These are phyloP conservation scores for Arabidopsis suecica DNA, from an alignment of 345 rosid species.

Conservation along the genomic window DNA sequence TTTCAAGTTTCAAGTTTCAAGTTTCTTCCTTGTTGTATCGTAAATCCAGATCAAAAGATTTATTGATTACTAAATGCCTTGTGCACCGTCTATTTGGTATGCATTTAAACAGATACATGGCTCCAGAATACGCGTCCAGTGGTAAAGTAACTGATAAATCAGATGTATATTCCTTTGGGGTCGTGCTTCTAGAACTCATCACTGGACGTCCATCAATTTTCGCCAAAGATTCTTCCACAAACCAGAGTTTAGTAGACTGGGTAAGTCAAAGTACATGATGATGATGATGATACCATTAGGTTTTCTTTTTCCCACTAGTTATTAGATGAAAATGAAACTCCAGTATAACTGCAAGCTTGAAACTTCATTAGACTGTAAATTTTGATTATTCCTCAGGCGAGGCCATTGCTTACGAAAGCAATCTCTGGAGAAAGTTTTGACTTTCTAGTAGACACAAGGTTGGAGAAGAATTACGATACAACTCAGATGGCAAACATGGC, in stretches of 20 bases:
- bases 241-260: constrained; percentile 77
- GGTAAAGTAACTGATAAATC: constrained; percentile 82
- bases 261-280: constrained; percentile 48
- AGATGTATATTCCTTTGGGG: constrained; percentile 79
- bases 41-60: neutral
- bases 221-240: constrained; percentile 49
- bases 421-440: constrained; percentile 49
- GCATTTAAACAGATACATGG: constrained; percentile 62
- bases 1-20: neutral
- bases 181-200: constrained; percentile 79
- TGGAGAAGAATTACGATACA: constrained; percentile 53
- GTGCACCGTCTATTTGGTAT: neutral
- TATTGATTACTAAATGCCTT: neutral
- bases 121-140: constrained; percentile 86
- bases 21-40: constrained; percentile 5
- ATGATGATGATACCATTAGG: neutral
- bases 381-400: constrained; percentile 50
- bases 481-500: constrained; percentile 66
- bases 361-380: neutral
- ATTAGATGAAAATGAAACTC: neutral
- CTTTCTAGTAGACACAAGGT: constrained; percentile 55
- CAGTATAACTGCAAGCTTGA: neutral
- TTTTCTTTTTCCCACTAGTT: neutral
- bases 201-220: constrained; percentile 69
- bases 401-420: constrained; percentile 65